phyloP scores from a whole-genome alignment of 1,139 yeast species.

The Casaregolazyma suthepensis region DNA sequence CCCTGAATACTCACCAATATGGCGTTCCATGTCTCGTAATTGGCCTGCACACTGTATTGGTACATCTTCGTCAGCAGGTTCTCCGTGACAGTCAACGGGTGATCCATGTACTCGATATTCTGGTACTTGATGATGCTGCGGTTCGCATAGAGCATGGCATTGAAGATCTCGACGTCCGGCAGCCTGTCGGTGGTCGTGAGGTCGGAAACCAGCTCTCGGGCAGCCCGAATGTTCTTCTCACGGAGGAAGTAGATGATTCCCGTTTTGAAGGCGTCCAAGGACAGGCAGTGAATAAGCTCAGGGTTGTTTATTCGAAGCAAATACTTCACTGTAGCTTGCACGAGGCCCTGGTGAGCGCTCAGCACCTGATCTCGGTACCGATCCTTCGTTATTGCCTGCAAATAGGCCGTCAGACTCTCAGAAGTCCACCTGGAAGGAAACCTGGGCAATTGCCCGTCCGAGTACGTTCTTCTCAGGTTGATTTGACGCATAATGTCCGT shows the following conservation, averaged over 20 bases:
- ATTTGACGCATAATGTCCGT: not conserved
- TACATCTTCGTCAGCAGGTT: conserved; percentile 32
- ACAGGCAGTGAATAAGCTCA: conserved; percentile 31
- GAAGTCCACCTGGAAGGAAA: conserved; percentile 5
- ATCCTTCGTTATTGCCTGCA: not conserved
- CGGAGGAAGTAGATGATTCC: conserved; percentile 38
- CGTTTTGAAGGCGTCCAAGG: conserved; percentile 39
- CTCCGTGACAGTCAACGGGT: conserved; percentile 21
- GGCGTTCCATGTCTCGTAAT: conserved; percentile 38
- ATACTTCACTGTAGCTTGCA: conserved; percentile 27
- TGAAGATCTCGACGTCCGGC: conserved; percentile 42
- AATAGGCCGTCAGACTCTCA: not conserved
- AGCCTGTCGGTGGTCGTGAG: conserved; percentile 34
- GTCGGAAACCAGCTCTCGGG: conserved; percentile 38
- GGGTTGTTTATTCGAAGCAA: conserved; percentile 38
- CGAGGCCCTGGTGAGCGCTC: conserved; percentile 2
- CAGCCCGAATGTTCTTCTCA: conserved; percentile 37
- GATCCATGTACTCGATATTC: conserved; percentile 29
- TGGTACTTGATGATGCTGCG: conserved; percentile 27
- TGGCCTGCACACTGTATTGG: conserved; percentile 27
- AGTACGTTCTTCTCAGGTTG: conserved; percentile 1
- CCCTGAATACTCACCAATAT: conserved; percentile 20
- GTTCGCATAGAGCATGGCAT: conserved; percentile 31
- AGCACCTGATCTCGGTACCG: conserved; percentile 1
- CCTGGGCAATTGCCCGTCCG: not conserved